Conservation (phyloP, 495 filamentous ascomycete species). For the Daldinia childiae region DNA sequence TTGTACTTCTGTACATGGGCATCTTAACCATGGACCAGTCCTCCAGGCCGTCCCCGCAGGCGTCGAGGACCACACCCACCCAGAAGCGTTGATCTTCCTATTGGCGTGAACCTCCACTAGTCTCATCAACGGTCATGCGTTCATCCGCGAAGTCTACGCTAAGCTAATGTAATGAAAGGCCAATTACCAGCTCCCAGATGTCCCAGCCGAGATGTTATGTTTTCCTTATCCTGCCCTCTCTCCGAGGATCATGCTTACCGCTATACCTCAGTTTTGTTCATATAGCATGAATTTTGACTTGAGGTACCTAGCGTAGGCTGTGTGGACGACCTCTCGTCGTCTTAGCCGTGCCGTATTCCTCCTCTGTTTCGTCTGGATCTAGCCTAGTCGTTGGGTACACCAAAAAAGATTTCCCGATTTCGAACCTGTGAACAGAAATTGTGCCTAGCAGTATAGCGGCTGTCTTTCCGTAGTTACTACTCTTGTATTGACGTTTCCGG, state of each 20-base stretch:
- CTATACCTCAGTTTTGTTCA: constrained; percentile 31
- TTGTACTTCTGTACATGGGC: constrained; percentile 31
- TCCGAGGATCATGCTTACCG: constrained; percentile 40
- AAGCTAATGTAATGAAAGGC: constrained; percentile 54
- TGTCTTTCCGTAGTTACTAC: constrained; percentile 39
- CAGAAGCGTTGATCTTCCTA: constrained; percentile 46
- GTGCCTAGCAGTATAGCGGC: constrained; percentile 36
- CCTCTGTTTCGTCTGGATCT: constrained; percentile 25
- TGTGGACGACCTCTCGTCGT: constrained; percentile 23
- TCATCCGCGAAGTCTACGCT: constrained; percentile 56
- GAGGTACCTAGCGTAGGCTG: constrained; percentile 8
- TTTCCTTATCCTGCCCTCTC: constrained; percentile 44
- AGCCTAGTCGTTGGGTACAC: constrained; percentile 15
- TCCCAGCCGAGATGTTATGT: constrained; percentile 56
- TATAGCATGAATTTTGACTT: constrained; percentile 14
- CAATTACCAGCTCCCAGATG: constrained; percentile 53
- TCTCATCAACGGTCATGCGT: constrained; percentile 61
- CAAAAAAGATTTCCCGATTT: constrained; percentile 16
- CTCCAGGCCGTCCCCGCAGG: constrained; percentile 48
- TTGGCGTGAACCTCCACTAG: constrained; percentile 51
- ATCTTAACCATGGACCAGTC: constrained; percentile 32
- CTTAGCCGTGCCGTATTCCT: constrained; percentile 26
- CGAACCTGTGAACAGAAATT: constrained; percentile 22
- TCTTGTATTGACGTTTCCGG: constrained; percentile 45
- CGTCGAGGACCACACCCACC: constrained; percentile 50